Conservation (phyloP, 2,329 filamentous ascomycete species). For the Cordyceps cateniannulata region DNA sequence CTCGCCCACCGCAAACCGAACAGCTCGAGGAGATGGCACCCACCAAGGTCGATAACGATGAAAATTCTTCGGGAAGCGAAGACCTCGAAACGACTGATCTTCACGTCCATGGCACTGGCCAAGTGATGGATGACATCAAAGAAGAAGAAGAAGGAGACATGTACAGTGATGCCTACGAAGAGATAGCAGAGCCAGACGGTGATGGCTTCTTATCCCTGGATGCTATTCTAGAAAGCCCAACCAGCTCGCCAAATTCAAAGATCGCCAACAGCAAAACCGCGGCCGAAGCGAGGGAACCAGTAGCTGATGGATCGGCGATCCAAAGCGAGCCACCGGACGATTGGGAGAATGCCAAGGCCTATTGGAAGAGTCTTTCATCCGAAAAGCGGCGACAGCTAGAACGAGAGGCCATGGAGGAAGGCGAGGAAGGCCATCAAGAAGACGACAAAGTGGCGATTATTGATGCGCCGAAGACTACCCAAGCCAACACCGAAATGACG, state of each 20-base stretch:
- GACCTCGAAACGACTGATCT: slow-evolving; percentile 10
- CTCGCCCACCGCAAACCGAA: slow-evolving; percentile 19
- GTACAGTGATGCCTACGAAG: slow-evolving; percentile 74
- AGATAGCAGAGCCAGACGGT: slow-evolving; percentile 57
- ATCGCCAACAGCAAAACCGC: background rate
- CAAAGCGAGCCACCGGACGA: slow-evolving; percentile 31
- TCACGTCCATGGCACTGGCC: background rate
- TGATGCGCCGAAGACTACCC: background rate
- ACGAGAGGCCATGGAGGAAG: slow-evolving; percentile 44
- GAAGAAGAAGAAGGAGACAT: slow-evolving; percentile 46
- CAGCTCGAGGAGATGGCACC: slow-evolving; percentile 15
- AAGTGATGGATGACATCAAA: slow-evolving; percentile 30
- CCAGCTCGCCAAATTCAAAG: slow-evolving; percentile 18
- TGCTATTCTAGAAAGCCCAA: slow-evolving; percentile 60
- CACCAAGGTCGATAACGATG: slow-evolving; percentile 47
- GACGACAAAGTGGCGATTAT: background rate
- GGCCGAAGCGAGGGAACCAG: background rate
- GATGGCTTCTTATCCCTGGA: slow-evolving; percentile 67
- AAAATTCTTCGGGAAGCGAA: slow-evolving; percentile 7
- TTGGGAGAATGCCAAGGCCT: slow-evolving; percentile 63
- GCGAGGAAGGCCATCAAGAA: slow-evolving; percentile 32
- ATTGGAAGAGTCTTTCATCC: slow-evolving; percentile 60
- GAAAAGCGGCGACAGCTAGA: slow-evolving; percentile 59
- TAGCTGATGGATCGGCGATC: background rate
- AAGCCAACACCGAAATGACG: slow-evolving; percentile 21